Conservation (phyloP, 2,329 filamentous ascomycete species). For the Venturia oleaginea region DNA sequence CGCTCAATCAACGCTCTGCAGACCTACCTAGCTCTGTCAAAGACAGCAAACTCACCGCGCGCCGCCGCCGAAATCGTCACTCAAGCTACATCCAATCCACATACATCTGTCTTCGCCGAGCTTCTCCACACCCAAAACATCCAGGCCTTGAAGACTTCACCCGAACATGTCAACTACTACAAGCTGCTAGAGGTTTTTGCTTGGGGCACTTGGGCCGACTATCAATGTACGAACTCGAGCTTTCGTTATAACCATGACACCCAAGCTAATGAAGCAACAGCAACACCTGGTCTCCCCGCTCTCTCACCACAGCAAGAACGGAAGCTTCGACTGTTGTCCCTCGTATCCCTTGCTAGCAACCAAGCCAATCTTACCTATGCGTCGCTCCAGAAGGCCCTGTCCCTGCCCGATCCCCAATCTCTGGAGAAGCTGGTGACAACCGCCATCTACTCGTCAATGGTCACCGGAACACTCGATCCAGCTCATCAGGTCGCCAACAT, state of each 20-base stretch:
- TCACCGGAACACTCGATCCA: slow-evolving; percentile 77
- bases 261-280: slow-evolving; percentile 8
- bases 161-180: slow-evolving; percentile 56
- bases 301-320: slow-evolving; percentile 64
- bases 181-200: slow-evolving; percentile 80
- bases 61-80: slow-evolving; percentile 78
- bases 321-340: slow-evolving; percentile 85
- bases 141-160: slow-evolving; percentile 56
- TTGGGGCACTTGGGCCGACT: slow-evolving; percentile 79
- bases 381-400: slow-evolving; percentile 56
- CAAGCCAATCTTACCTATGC: slow-evolving; percentile 60
- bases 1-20: slow-evolving; percentile 53
- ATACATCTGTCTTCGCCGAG: slow-evolving; percentile 89
- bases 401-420: slow-evolving; percentile 55
- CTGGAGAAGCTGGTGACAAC: slow-evolving; percentile 82
- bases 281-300: slow-evolving; percentile 49
- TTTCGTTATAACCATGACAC: neutral
- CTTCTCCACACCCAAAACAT: slow-evolving; percentile 76
- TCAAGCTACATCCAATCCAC: slow-evolving; percentile 79
- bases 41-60: slow-evolving; percentile 73
- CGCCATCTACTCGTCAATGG: slow-evolving; percentile 76
- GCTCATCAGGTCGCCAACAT: slow-evolving; percentile 65
- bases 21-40: slow-evolving; percentile 85
- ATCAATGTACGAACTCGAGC: slow-evolving; percentile 43
- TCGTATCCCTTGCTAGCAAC: slow-evolving; percentile 64